Evolutionary conservation across 164 flowering plant species (phyloP), one percentile per base, ranked within the genome.

Genomic region (Chloranthus sessilifolius): DNA sequence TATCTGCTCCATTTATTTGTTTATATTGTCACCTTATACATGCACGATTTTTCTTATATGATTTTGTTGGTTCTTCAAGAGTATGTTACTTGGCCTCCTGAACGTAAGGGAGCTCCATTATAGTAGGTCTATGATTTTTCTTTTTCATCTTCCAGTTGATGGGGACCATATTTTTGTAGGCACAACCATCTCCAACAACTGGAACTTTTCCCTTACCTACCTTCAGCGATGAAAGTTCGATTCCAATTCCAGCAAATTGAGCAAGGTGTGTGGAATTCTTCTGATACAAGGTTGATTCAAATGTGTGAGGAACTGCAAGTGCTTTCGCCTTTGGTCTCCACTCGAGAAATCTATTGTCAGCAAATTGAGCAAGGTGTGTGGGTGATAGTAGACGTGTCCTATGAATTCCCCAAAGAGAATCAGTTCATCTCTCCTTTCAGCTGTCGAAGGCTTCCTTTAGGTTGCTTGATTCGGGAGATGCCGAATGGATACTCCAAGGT

Each of bases 331-430:
- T 17, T 88, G 41, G 87, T 85, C 0, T 78, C 94, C 0, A 50
- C 70, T 7, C 79, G 96, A 34, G 75, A 72, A 39, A 67, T 80
- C 49, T 86, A 68, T 63, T 80, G 91, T 72, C 84, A 80, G 73
- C 85, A 85, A 56, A 85, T 75, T 1, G 71, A 63, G 16, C 89
- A 75, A 47, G 86, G 86, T 22, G 15, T 67, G 21, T 92, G 98
- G 98, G 91, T 78, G 9, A 81, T 92, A 54, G 88, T 70, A 9
- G 96, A 92, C 57, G 73, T 88, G 11, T 88, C 98, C 9, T 47
- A 70, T 7, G 86, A 81, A 37, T 10, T 39, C 6, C 52, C 64
- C 26, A 66, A 52, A 38, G 78, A 81, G 14, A 67, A 48, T 59
- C 47, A 67, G 15, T 21, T 53, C 41, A 43, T 49, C 14, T 17